phyloP scores from a whole-genome alignment of 2,329 filamentous ascomycete species.

The Botrytis pseudocinerea region DNA sequence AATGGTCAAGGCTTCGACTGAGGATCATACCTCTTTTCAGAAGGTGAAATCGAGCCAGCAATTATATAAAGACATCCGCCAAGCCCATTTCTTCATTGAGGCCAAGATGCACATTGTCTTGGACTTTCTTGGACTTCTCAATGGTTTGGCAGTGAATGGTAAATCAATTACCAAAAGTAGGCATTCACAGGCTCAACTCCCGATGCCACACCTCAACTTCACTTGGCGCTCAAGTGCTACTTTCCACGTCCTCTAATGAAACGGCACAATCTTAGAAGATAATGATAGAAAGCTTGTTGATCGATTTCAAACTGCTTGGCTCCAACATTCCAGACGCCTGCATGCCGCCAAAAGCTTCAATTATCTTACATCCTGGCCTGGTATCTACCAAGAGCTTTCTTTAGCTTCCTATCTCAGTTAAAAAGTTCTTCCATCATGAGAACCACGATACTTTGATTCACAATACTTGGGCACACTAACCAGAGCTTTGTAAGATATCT shows the following conservation, averaged over 20 bases:
- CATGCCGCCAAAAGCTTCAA: not conserved
- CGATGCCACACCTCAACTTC: not conserved
- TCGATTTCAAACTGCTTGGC: not conserved
- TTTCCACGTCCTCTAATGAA: not conserved
- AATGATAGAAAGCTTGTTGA: not conserved
- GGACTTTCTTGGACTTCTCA: constrained; percentile 2
- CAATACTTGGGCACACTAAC: not conserved
- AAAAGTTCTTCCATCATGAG: not conserved
- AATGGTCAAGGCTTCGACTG: not conserved
- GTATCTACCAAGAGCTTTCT: not conserved
- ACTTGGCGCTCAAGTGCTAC: not conserved
- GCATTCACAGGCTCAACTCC: not conserved
- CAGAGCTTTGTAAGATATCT: not conserved
- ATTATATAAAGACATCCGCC: constrained; percentile 12
- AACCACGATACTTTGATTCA: not conserved
- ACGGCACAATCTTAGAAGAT: not conserved
- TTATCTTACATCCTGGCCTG: not conserved
- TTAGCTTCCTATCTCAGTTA: not conserved
- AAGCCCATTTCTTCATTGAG: not conserved
- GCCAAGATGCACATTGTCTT: constrained; percentile 13
- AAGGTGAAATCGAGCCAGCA: not conserved
- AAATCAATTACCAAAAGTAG: not conserved
- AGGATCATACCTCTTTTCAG: constrained; percentile 3
- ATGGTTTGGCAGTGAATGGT: not conserved
- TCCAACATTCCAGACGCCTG: not conserved